phyloP scores from a whole-genome alignment of 139 green algal genomes.

The Haematococcus lacustris region DNA sequence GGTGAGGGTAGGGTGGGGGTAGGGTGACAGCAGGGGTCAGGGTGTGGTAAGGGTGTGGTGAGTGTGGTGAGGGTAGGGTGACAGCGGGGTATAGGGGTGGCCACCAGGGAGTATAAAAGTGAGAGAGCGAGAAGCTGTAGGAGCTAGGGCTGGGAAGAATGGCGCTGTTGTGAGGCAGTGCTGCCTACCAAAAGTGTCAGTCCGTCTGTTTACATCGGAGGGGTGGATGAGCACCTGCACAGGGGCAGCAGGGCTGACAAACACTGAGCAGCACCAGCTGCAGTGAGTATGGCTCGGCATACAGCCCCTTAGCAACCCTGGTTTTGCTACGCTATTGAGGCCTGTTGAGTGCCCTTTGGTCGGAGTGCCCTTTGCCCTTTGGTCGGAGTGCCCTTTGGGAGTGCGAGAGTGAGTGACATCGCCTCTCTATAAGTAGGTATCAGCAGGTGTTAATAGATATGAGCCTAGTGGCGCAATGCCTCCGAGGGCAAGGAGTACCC shows the following conservation, averaged over 20 bases:
- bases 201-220: slow-evolving; percentile 30
- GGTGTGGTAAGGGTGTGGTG: background rate
- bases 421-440: too few species aligned
- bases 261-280: background rate
- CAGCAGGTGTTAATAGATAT: too few species aligned
- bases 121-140: background rate
- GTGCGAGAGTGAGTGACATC: too few species aligned
- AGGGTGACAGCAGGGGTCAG: background rate
- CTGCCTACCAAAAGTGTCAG: slow-evolving; percentile 17
- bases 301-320: background rate
- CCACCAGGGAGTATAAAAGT: background rate
- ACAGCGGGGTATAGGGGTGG: background rate
- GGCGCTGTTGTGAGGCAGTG: background rate
- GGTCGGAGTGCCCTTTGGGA: too few species aligned
- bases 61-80: background rate
- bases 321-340: background rate
- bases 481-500: background rate
- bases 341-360: background rate
- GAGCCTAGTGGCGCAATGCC: too few species aligned
- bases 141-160: background rate
- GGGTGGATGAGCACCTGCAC: slow-evolving; percentile 29
- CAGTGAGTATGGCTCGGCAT: background rate
- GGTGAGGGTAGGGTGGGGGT: background rate
- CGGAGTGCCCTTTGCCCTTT: background rate
- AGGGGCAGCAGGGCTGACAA: background rate